Base-by-base conservation (phyloP, 306 rosid genomes). In the Arachis stenosperma region DNA sequence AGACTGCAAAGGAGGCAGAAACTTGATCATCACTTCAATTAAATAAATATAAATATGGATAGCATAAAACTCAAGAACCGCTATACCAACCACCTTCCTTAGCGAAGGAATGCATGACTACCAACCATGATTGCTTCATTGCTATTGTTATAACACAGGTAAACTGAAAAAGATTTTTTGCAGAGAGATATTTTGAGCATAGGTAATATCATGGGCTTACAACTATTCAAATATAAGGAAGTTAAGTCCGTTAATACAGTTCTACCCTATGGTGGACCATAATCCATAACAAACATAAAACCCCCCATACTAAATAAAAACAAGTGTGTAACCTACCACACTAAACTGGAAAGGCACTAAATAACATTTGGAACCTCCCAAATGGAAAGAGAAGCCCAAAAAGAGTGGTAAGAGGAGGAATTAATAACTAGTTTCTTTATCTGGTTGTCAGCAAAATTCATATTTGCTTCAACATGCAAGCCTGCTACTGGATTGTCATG, bases 1-100 rank as follows among this genome's bases (percentile, higher is more conserved):
- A 62, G 97, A 88, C 97, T 92, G 85, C 75, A 79, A 82, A 82
- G 55, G 67, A 73, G 68, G 65, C 48, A 39, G 71, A 74, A 47
- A 73, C 40, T 22, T 46, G 53, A 68, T 64, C 17, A 50, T 10
- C 37, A 59, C 54, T 68, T 44, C 40, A 48, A 55, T 54, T 30
- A 70, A 74, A 60, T 47, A 40, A 60, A 58, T 44, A 15, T 55
- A 48, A 55, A 75, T 9, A 22, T 22, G 27, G 27, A 22, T 68
- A 68, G 56, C 13, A 79, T 71, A 54, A 51, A 75, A 68, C 50
- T 51, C 37, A 39, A 67, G 69, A 44, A 42, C 59, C 59, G 51
- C 73, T 27, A 56, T 30, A 61, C 14, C 56, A 60, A 81, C 7
- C 58, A 73, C 47, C 42, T 9, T 39, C 53, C 68, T 52, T 56